These are phyloP conservation scores for Oidiodendron maius DNA, from an alignment of 495 filamentous ascomycete genomes.

Conservation along the genomic window DNA sequence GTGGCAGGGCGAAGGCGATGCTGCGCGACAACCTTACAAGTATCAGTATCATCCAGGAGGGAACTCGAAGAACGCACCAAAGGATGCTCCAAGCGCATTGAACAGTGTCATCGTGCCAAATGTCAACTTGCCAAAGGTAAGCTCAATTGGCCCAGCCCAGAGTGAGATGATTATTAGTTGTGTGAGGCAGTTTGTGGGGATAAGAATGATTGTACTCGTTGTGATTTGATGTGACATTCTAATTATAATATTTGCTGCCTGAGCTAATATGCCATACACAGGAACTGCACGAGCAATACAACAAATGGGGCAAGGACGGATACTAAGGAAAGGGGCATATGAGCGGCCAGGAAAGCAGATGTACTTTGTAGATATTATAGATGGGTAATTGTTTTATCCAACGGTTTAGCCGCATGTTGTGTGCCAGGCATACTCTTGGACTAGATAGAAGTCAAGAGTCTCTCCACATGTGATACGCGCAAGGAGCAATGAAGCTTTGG, in stretches of 20 bases:
- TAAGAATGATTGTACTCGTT: too few species aligned
- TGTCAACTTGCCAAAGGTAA: slow-evolving; percentile 87
- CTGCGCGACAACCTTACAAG: slow-evolving; percentile 56
- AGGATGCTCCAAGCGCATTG: slow-evolving; percentile 88
- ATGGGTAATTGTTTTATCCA: neutral
- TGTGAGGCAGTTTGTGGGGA: too few species aligned
- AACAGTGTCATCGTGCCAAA: slow-evolving; percentile 91
- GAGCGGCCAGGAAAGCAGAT: neutral
- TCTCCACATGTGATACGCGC: too few species aligned
- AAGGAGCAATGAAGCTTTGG: too few species aligned
- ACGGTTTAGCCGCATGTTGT: neutral
- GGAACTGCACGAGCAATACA: slow-evolving; percentile 89
- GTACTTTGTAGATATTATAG: slow-evolving; percentile 14
- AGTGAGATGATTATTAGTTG: too few species aligned
- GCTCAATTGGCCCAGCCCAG: too few species aligned
- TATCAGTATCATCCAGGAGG: slow-evolving; percentile 80
- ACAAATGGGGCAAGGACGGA: slow-evolving; percentile 96
- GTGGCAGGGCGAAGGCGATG: slow-evolving; percentile 65
- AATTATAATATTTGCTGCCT: too few species aligned
- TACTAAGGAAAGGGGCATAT: slow-evolving; percentile 27
- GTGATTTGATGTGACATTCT: too few species aligned
- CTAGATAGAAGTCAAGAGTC: too few species aligned
- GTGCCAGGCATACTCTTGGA: too few species aligned
- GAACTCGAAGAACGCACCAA: slow-evolving; percentile 65
- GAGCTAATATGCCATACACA: slow-evolving; percentile 32